Evolutionary conservation across 306 rosid genomes (phyloP).

Genomic region (Citrullus colocynthis): DNA sequence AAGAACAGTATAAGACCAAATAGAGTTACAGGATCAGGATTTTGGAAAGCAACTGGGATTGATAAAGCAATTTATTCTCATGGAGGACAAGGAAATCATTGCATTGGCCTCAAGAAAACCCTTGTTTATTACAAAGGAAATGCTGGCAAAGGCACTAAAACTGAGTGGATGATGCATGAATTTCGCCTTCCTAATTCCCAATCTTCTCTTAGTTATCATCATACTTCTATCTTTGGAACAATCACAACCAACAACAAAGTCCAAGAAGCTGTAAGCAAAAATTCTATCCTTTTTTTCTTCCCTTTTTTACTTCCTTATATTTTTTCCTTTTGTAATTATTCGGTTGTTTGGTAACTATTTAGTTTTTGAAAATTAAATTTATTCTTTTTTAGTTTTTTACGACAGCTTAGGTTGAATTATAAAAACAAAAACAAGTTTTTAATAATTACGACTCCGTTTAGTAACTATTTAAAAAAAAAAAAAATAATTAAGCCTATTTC

Average conservation of each 20-base stretch:
- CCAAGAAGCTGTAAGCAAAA: conserved; percentile 54
- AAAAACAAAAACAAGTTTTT: no score
- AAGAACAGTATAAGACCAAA: conserved; percentile 30
- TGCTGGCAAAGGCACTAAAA: conserved; percentile 85
- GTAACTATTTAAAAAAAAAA: no score
- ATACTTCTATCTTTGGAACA: background rate
- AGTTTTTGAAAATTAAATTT: no score
- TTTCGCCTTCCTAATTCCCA: conserved; percentile 51
- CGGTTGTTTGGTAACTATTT: no score
- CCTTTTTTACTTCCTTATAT: no score
- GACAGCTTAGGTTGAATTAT: no score
- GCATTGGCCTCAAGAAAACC: conserved; percentile 76
- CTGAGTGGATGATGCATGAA: conserved; percentile 99
- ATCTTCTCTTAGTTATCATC: background rate
- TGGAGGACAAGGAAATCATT: conserved; percentile 19
- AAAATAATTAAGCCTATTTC: no score
- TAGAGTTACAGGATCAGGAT: conserved; percentile 24
- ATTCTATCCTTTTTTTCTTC: background rate
- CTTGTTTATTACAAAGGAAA: conserved; percentile 75
- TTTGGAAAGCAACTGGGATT: conserved; percentile 34
- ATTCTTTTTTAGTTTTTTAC: no score
- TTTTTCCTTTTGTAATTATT: no score
- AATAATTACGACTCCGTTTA: no score
- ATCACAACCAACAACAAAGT: background rate
- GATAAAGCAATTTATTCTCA: conserved; percentile 21